These are phyloP conservation scores for Zychaea mexicana DNA, from an alignment of 371 early-diverging fungal genomes.

Conservation along the genomic window DNA sequence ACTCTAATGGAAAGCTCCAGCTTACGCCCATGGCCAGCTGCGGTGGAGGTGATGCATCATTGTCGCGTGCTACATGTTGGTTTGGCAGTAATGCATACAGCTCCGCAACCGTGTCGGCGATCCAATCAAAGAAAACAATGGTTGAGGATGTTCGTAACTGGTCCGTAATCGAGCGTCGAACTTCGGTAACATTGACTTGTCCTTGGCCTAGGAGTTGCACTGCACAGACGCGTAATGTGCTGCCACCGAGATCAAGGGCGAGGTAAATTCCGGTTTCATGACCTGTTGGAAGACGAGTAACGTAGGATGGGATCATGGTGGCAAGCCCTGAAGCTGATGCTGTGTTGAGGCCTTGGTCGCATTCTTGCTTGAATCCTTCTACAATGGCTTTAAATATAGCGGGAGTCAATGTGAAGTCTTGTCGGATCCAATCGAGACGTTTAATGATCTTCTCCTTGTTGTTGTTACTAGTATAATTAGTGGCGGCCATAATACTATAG, in stretches of 20 bases:
- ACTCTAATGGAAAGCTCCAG: slow-evolving; percentile 56
- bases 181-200: slow-evolving; percentile 64
- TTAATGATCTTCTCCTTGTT: background rate
- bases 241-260: slow-evolving; percentile 91
- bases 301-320: slow-evolving; percentile 82
- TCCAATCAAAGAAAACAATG: slow-evolving; percentile 82
- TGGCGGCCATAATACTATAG: too few relatives aligned
- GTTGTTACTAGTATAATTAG: background rate
- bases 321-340: slow-evolving; percentile 49
- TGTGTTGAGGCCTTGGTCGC: slow-evolving; percentile 42
- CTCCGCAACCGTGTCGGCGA: slow-evolving; percentile 65
- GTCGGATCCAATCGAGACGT: slow-evolving; percentile 11
- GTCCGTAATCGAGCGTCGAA: slow-evolving; percentile 63
- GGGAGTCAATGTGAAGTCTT: slow-evolving; percentile 23
- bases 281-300: slow-evolving; percentile 76
- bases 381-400: slow-evolving; percentile 55
- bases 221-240: slow-evolving; percentile 83
- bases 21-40: slow-evolving; percentile 39
- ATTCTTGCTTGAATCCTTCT: slow-evolving; percentile 51
- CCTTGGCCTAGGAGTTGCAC: slow-evolving; percentile 74
- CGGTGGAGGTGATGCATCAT: slow-evolving; percentile 12
- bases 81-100: slow-evolving; percentile 17
- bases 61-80: slow-evolving; percentile 21
- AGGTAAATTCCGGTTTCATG: slow-evolving; percentile 81
- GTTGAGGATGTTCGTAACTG: slow-evolving; percentile 67